Percentiles rank a stretch among this genome's conserved stretches.
Evolutionary conservation across 106 monocot species (phyloP).

Genomic region (Cymbidium sinense): DNA sequence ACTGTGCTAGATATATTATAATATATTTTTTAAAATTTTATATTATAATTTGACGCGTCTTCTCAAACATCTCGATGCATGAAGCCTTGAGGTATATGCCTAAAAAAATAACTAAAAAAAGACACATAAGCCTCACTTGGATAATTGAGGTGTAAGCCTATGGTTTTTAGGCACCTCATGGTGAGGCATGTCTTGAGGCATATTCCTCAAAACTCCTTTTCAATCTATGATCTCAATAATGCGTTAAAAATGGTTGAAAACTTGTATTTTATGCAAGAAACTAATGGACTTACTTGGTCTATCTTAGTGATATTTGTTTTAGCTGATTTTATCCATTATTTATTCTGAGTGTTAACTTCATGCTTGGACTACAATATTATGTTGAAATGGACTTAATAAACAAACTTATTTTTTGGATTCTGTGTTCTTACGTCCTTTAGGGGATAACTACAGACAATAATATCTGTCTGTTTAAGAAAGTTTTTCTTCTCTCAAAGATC

Average conservation of each 20-base stretch:
- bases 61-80: too few species aligned
- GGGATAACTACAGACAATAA: not conserved
- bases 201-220: too few species aligned
- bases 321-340: not conserved
- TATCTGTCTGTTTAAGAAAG: not conserved
- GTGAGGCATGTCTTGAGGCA: too few species aligned
- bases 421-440: not conserved
- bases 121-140: too few species aligned
- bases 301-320: not conserved
- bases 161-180: too few species aligned
- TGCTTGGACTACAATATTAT: not conserved
- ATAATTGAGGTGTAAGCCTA: too few species aligned
- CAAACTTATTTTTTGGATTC: not conserved
- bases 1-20: too few species aligned
- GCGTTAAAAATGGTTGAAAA: not conserved
- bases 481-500: not conserved
- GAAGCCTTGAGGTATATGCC: too few species aligned
- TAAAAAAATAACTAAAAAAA: too few species aligned
- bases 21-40: too few species aligned
- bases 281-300: not conserved
- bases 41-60: too few species aligned
- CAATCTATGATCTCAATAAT: not conserved
- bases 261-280: not conserved
- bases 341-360: not conserved
- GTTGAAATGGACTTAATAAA: not conserved